A percentile compares a stretch with the other conserved stretches of the same genome.
These are phyloP conservation scores for Thalassiosira oceanica DNA, from an alignment of 352 stramenopile genomes.

Conservation along the genomic window DNA sequence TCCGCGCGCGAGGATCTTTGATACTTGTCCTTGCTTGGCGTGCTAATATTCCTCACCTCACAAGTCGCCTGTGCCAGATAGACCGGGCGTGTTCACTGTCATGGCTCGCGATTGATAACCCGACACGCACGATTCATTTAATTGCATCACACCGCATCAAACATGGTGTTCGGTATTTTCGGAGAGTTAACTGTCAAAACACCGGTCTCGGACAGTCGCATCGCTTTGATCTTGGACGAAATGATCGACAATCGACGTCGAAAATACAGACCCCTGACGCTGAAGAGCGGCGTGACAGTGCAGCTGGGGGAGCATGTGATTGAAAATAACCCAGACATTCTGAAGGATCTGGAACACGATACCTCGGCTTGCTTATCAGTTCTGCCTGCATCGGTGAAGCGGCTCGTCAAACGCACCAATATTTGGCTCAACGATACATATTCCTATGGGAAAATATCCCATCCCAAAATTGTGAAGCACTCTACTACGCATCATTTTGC, in stretches of 20 bases:
- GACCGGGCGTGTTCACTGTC: too few relatives aligned
- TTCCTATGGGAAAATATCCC: slow-evolving; percentile 44
- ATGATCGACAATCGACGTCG: slow-evolving; percentile 68
- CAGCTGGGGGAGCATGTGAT: slow-evolving; percentile 62
- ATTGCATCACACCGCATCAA: too few relatives aligned
- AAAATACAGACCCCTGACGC: slow-evolving; percentile 50
- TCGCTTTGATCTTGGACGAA: too few relatives aligned
- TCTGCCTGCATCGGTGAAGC: slow-evolving; percentile 55
- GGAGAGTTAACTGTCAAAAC: too few relatives aligned
- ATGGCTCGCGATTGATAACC: too few relatives aligned
- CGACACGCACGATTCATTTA: too few relatives aligned
- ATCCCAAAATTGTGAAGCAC: slow-evolving; percentile 58
- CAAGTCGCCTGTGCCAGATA: too few relatives aligned
- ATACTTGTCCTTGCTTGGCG: too few relatives aligned
- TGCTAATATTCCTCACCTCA: too few relatives aligned
- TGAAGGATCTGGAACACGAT: slow-evolving; percentile 65
- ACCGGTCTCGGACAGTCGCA: too few relatives aligned
- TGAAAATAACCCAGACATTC: slow-evolving; percentile 43
- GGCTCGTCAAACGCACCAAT: slow-evolving; percentile 57
- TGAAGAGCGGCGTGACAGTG: slow-evolving; percentile 56
- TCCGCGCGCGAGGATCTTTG: too few relatives aligned
- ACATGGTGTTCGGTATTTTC: too few relatives aligned
- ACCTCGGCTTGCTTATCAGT: slow-evolving; percentile 47
- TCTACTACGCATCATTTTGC: slow-evolving; percentile 68
- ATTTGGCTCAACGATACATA: slow-evolving; percentile 78